Evolutionary conservation across 306 rosid genomes (phyloP), one percentile per base, ranked within the genome.

Genomic region (Mucuna pruriens): DNA sequence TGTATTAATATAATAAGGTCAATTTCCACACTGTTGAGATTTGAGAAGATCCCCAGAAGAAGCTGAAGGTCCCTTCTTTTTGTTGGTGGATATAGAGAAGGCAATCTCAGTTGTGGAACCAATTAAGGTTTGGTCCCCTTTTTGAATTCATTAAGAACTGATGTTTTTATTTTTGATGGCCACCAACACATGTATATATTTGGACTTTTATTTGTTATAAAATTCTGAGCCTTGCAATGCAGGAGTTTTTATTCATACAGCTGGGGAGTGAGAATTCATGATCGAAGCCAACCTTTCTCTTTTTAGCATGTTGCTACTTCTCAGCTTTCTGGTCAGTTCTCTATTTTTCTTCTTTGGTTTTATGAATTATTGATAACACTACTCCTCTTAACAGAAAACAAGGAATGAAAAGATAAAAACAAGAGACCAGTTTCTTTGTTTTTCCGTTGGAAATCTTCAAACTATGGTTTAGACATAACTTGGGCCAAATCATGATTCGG

Each of bases 251-350:
- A 17, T 66, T 9, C 51, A 66, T 69, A 20, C 54, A 17, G 10
- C 48, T 58, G 34, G 76, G 66, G 16, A n/a, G 22, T 71, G 80
- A 74, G 76, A 60, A 71, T n/a, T 77, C 63, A 29, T n/a, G n/a
- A n/a, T 25, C 7, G 45, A 71, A 83, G 46, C 78, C 57, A 77
- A 81, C 69, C 38, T 61, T 13, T 75, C 19, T 44, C 48, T 7
- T 7, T 29, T 49, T 77, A 34, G n/a, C 46, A 74, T 62, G 58
- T 51, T 76, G 45, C 60, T 61, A 13, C 46, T 45, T 73, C 78
- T 83, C 77, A 62, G 40, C 17, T 40, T 77, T 77, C 85, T 44
- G 90, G 94, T 90, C 78, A 71, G 91, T 90, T 74, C 39, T 23
- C 38, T 64, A 62, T 70, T 22, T 42, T 12, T 71, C 58, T 58